Conservation (phyloP, 129 eudicot genomes). For the Saposhnikovia divaricata region DNA sequence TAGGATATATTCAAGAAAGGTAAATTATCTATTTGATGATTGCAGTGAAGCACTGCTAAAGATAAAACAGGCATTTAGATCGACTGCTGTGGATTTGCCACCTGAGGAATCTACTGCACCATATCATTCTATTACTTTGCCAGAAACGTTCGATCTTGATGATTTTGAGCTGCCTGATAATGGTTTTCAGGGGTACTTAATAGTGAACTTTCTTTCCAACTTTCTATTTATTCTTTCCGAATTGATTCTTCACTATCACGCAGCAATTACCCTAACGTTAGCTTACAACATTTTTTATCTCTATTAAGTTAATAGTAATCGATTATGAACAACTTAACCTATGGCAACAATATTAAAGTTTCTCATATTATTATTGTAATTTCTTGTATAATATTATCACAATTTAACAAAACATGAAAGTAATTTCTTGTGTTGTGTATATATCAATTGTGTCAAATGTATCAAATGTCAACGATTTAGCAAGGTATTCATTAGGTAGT, state of each 20-base stretch:
- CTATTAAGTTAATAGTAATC: neutral
- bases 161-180: slow-evolving; percentile 94
- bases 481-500: neutral
- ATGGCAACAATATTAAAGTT: neutral
- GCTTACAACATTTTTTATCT: neutral
- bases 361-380: neutral
- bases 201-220: slow-evolving; percentile 24
- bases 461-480: neutral
- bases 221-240: neutral
- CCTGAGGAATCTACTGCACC: slow-evolving; percentile 97
- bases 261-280: neutral
- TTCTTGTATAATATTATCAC: neutral
- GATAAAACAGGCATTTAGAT: slow-evolving; percentile 92
- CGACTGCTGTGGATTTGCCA: slow-evolving; percentile 91
- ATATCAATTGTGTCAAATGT: too few species aligned
- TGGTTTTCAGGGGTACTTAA: slow-evolving; percentile 66
- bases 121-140: slow-evolving; percentile 87
- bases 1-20: slow-evolving; percentile 87
- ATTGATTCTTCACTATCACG: neutral
- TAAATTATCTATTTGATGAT: slow-evolving; percentile 88
- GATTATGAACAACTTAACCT: neutral
- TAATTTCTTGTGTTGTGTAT: neutral
- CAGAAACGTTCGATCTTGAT: slow-evolving; percentile 96
- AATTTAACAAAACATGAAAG: neutral
- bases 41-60: slow-evolving; percentile 96